Percentiles rank a stretch among this genome's conserved stretches.
phyloP scores from a whole-genome alignment of 495 filamentous ascomycete species.

The Aspergillus funiculosus region DNA sequence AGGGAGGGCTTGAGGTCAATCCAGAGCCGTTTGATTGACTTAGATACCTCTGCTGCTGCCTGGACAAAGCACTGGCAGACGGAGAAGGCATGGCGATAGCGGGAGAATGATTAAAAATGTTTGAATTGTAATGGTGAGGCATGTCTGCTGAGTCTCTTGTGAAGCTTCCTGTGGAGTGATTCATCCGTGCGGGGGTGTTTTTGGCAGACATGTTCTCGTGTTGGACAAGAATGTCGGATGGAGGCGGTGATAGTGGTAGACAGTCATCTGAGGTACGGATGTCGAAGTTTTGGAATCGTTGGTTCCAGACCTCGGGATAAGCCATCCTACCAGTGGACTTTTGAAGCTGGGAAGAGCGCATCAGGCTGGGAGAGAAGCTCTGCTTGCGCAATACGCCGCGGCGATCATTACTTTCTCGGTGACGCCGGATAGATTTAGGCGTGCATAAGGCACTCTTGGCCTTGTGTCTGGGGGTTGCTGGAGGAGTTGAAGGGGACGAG shows the following conservation, averaged over 20 bases:
- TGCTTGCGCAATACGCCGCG: constrained; percentile 37
- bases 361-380: constrained; percentile 40
- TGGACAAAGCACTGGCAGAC: constrained; percentile 24
- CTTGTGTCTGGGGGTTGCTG: constrained; percentile 38
- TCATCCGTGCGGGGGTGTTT: constrained; percentile 18
- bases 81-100: constrained; percentile 39
- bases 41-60: constrained; percentile 37
- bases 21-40: constrained; percentile 29
- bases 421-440: constrained; percentile 39
- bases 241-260: constrained; percentile 42
- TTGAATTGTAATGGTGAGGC: constrained; percentile 32
- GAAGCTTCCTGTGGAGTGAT: constrained; percentile 14
- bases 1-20: constrained; percentile 39
- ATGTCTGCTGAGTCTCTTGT: constrained; percentile 32
- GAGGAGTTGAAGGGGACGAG: constrained; percentile 40
- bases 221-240: constrained; percentile 39
- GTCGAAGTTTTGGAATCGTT: constrained; percentile 39
- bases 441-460: constrained; percentile 35
- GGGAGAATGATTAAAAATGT: constrained; percentile 34
- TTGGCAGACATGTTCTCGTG: constrained; percentile 35
- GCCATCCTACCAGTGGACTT: constrained; percentile 36
- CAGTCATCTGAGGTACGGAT: constrained; percentile 34
- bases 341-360: constrained; percentile 34
- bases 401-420: constrained; percentile 39
- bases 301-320: constrained; percentile 39